Percentiles rank a stretch among this genome's conserved stretches.
These are phyloP conservation scores for Solanum corneliomulleri DNA, from an alignment of 257 asterid species.

Conservation along the genomic window DNA sequence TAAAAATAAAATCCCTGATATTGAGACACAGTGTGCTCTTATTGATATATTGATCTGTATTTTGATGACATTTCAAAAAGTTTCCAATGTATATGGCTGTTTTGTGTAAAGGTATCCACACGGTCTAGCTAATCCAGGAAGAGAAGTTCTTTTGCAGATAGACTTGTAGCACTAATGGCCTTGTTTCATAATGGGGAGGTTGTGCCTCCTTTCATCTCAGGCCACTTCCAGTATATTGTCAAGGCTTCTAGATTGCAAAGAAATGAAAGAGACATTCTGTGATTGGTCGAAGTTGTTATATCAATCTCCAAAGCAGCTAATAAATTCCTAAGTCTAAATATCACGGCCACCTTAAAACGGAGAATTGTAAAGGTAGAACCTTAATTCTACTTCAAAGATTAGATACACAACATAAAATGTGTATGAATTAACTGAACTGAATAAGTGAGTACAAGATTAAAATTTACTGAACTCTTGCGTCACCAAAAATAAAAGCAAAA, in stretches of 20 bases:
- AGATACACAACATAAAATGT: background rate
- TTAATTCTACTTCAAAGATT: background rate
- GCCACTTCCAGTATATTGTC: background rate
- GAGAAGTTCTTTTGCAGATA: background rate
- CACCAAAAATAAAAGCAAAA: background rate
- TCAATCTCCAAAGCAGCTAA: background rate
- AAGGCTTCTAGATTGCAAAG: background rate
- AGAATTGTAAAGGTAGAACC: background rate
- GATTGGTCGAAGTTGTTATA: background rate
- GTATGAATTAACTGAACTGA: background rate
- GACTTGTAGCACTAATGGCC: background rate
- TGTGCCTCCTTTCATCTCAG: background rate
- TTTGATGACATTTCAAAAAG: background rate
- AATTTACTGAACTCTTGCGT: background rate
- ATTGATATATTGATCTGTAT: background rate
- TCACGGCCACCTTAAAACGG: background rate
- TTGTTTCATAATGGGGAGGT: background rate
- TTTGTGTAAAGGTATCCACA: background rate
- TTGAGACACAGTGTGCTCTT: background rate
- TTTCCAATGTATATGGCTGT: background rate
- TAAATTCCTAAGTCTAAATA: background rate
- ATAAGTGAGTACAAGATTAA: background rate
- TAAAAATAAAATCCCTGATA: background rate
- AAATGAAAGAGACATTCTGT: background rate
- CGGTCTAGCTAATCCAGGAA: background rate